A percentile compares a stretch with the other conserved stretches of the same genome.
Evolutionary conservation across 2,329 filamentous ascomycete species (phyloP).

Genomic region (Pseudogymnoascus sp.): DNA sequence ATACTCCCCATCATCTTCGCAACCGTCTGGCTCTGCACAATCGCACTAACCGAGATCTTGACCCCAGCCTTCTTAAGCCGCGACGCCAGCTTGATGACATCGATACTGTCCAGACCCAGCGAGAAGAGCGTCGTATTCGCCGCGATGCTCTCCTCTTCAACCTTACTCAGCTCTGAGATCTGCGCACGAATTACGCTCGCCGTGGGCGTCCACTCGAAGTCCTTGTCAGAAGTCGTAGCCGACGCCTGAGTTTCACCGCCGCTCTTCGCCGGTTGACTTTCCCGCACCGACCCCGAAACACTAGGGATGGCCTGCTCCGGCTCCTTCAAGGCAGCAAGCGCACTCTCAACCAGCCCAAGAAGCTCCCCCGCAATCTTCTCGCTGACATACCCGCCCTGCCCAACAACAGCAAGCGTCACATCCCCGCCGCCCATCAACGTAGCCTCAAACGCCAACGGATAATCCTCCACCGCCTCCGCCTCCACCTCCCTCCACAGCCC

Average conservation of each 20-base stretch:
- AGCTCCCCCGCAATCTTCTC: neutral
- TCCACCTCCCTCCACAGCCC: slow-evolving; percentile 49
- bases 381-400: neutral
- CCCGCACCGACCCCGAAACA: neutral
- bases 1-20: slow-evolving; percentile 43
- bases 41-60: slow-evolving; percentile 60
- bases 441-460: slow-evolving; percentile 67
- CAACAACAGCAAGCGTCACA: neutral
- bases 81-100: slow-evolving; percentile 76
- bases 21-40: slow-evolving; percentile 68
- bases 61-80: slow-evolving; percentile 56
- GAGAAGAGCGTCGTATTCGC: slow-evolving; percentile 64
- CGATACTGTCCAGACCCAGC: slow-evolving; percentile 85
- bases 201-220: slow-evolving; percentile 52
- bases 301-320: neutral
- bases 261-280: neutral
- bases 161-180: slow-evolving; percentile 54
- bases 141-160: slow-evolving; percentile 43
- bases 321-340: neutral
- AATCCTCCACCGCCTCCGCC: slow-evolving; percentile 36
- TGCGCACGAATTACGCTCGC: slow-evolving; percentile 50
- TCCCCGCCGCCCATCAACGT: slow-evolving; percentile 34
- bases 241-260: neutral
- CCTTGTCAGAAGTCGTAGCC: neutral
- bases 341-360: neutral